A percentile compares a stretch with the other conserved stretches of the same genome.
These are phyloP conservation scores for Plasmodium yoelii DNA, from an alignment of 169 alveolate species.

Conservation along the genomic window DNA sequence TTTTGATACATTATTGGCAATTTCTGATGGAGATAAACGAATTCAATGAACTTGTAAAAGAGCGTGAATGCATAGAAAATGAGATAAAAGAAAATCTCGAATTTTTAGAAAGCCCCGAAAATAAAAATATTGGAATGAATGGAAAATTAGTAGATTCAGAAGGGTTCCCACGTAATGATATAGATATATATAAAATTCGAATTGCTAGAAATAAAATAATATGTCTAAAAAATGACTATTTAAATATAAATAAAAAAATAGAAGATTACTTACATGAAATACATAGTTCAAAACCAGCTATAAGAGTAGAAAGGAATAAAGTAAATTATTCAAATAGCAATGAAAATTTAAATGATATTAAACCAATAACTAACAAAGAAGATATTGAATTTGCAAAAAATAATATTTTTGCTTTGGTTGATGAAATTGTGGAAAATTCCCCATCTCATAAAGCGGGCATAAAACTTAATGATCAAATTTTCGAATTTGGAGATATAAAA, in stretches of 20 bases:
- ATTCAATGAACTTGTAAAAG: conserved; percentile 75
- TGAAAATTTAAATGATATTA: not conserved
- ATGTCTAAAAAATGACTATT: conserved; percentile 80
- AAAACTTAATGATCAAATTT: conserved; percentile 27
- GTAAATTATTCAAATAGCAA: not conserved
- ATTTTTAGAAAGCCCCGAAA: conserved; percentile 81
- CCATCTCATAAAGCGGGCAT: conserved; percentile 64
- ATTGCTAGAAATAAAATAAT: conserved; percentile 81
- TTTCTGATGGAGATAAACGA: conserved; percentile 22
- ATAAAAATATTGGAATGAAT: conserved; percentile 80
- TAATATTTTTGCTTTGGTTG: conserved; percentile 50
- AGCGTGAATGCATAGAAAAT: conserved; percentile 78
- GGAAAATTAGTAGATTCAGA: conserved; percentile 82
- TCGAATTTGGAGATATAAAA: conserved; percentile 43
- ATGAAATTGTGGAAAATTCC: conserved; percentile 56
- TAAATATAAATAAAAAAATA: conserved; percentile 32
- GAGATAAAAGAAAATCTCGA: conserved; percentile 80
- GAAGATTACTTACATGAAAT: conserved; percentile 61
- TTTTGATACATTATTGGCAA: too few relatives aligned
- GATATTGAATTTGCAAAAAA: conserved; percentile 32
- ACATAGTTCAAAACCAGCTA: conserved; percentile 41
- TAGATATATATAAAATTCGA: conserved; percentile 82
- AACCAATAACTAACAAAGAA: not conserved
- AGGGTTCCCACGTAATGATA: conserved; percentile 82
- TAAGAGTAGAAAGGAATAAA: conserved; percentile 46